Conservation (phyloP, 257 asterid genomes). For the Ilex asprella region DNA sequence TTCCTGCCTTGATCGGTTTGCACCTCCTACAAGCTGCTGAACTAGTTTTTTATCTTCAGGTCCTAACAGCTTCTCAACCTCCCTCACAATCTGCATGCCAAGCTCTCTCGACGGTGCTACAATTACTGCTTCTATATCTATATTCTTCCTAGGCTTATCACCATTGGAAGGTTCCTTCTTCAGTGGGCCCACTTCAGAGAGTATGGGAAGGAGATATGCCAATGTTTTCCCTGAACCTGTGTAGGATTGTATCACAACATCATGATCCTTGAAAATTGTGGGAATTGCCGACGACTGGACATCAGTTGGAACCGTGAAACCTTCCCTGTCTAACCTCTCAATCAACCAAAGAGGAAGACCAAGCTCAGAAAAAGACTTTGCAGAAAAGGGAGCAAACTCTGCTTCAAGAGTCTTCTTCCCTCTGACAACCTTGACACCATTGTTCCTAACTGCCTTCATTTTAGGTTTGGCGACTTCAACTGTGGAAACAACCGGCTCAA, state of each 20-base stretch:
- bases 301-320: constrained; percentile 74
- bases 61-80: constrained; percentile 81
- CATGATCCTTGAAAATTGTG: constrained; percentile 60
- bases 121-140: constrained; percentile 68
- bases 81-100: constrained; percentile 98
- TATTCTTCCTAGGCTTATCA: constrained; percentile 26
- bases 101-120: constrained; percentile 99
- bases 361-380: constrained; percentile 73
- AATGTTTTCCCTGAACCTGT: constrained; percentile 98
- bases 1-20: constrained; percentile 88
- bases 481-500: constrained; percentile 44
- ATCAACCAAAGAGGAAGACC: constrained; percentile 70
- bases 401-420: constrained; percentile 37
- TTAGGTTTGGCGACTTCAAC: constrained; percentile 52
- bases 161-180: constrained; percentile 26
- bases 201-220: constrained; percentile 95
- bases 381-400: constrained; percentile 69
- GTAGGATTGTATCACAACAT: constrained; percentile 87
- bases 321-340: constrained; percentile 72
- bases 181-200: constrained; percentile 56
- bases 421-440: constrained; percentile 24
- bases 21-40: constrained; percentile 98
- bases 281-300: constrained; percentile 97
- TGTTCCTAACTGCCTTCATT: constrained; percentile 33
- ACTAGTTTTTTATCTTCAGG: constrained; percentile 73